Percentiles rank a stretch among this genome's conserved stretches.
Evolutionary conservation across 352 stramenopile species (phyloP).

Genomic region (Pythium pyrilobum): DNA sequence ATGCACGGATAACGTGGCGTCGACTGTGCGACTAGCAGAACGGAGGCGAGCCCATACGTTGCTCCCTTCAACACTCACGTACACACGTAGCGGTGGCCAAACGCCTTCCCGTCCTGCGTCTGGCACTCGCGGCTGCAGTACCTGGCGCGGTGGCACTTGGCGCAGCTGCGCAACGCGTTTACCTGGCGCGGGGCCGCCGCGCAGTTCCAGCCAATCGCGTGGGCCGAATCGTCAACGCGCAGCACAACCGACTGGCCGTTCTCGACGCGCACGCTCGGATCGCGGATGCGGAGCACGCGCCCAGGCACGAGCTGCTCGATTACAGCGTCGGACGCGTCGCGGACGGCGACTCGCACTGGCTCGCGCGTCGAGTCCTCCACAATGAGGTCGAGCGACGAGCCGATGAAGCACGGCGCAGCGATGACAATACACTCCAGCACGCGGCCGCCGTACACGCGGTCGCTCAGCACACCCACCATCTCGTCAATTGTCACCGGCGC

Average conservation of each 20-base stretch:
- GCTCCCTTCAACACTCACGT: too few species aligned
- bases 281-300: background rate
- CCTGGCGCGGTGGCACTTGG: background rate
- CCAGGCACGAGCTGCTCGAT: conserved; percentile 1
- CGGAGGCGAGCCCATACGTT: too few species aligned
- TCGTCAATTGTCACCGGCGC: conserved; percentile 6
- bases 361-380: conserved; percentile 14
- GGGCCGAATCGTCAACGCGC: conserved; percentile 3
- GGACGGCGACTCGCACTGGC: background rate
- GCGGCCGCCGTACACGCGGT: conserved; percentile 2
- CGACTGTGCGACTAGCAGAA: too few species aligned
- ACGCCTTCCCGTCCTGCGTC: background rate
- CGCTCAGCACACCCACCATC: conserved; percentile 1
- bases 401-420: background rate
- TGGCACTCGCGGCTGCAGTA: conserved; percentile 1
- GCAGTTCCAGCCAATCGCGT: conserved; percentile 9
- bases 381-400: conserved; percentile 4
- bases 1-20: too few species aligned
- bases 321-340: background rate
- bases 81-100: background rate
- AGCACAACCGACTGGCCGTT: conserved; percentile 2
- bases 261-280: conserved; percentile 6
- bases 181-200: background rate
- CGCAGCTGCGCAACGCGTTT: background rate
- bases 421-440: conserved; percentile 1